Percentiles rank a stretch among this genome's conserved stretches.
These are phyloP conservation scores for Phytophthora fragariae DNA, from an alignment of 352 stramenopile species.

Conservation along the genomic window DNA sequence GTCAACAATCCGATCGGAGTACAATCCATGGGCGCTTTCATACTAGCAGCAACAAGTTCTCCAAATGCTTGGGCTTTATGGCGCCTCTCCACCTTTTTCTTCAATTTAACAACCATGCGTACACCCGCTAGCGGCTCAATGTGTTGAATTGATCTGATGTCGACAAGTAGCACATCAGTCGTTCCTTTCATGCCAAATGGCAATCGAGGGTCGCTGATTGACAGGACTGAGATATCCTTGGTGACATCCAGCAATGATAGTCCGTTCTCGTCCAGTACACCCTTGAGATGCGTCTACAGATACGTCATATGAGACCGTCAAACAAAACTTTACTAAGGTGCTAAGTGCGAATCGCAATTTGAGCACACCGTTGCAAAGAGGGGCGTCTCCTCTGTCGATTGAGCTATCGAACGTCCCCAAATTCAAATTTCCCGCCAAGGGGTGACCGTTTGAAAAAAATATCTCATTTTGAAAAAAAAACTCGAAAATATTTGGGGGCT, in stretches of 20 bases:
- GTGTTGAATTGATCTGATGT: neutral
- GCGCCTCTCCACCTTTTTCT: neutral
- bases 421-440: no score
- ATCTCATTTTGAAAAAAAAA: no score
- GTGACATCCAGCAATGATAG: constrained; percentile 13
- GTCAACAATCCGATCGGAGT: neutral
- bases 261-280: constrained; percentile 1
- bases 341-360: no score
- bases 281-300: constrained; percentile 16
- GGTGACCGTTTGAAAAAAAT: no score
- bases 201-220: constrained; percentile 6
- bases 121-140: neutral
- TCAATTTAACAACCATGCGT: neutral
- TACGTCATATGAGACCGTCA: neutral
- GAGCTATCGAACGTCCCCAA: no score
- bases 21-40: neutral
- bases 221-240: constrained; percentile 1
- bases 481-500: no score
- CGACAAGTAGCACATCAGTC: constrained; percentile 5
- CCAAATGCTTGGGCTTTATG: constrained; percentile 6
- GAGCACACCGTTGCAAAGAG: no score
- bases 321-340: no score
- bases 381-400: no score
- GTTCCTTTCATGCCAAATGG: constrained; percentile 10
- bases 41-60: constrained; percentile 11